These are phyloP conservation scores for Lenwebbia sp. DNA, from an alignment of 345 rosid genomes.

Conservation along the genomic window DNA sequence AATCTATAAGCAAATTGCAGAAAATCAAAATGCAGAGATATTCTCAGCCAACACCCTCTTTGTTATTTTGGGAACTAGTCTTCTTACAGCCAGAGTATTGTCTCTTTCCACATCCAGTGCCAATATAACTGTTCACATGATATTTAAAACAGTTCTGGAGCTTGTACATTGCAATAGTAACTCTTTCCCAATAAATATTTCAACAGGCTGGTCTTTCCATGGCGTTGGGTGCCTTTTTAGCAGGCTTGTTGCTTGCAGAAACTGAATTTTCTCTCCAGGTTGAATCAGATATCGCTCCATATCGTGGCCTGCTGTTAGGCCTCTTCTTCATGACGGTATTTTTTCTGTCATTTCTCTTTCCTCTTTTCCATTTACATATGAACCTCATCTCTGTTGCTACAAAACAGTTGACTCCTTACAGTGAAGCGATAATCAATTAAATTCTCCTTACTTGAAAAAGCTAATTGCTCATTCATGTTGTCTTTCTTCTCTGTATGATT, in stretches of 20 bases:
- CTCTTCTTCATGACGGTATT: constrained; percentile 99
- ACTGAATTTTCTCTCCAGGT: constrained; percentile 99
- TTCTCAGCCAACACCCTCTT: constrained; percentile 97
- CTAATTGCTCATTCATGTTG: not conserved
- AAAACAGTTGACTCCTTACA: not conserved
- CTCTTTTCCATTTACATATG: not conserved
- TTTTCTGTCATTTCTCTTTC: not conserved
- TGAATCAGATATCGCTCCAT: constrained; percentile 99
- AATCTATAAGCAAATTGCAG: constrained; percentile 93
- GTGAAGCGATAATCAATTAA: not conserved
- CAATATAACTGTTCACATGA: not conserved
- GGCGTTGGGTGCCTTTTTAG: constrained; percentile 98
- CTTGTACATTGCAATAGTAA: not conserved
- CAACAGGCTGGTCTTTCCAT: constrained; percentile 98
- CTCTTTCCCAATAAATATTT: not conserved
- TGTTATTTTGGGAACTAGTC: constrained; percentile 94
- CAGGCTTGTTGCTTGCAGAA: constrained; percentile 98
- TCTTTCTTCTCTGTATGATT: not conserved
- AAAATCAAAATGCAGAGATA: constrained; percentile 96
- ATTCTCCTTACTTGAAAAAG: not conserved
- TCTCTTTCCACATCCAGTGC: not conserved
- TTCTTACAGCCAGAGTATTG: constrained; percentile 96
- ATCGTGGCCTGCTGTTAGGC: constrained; percentile 94
- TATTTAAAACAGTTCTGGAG: not conserved
- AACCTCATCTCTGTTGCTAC: not conserved